phyloP scores from a whole-genome alignment of 2,329 filamentous ascomycete genomes.

The Venturiaceae sp. region DNA sequence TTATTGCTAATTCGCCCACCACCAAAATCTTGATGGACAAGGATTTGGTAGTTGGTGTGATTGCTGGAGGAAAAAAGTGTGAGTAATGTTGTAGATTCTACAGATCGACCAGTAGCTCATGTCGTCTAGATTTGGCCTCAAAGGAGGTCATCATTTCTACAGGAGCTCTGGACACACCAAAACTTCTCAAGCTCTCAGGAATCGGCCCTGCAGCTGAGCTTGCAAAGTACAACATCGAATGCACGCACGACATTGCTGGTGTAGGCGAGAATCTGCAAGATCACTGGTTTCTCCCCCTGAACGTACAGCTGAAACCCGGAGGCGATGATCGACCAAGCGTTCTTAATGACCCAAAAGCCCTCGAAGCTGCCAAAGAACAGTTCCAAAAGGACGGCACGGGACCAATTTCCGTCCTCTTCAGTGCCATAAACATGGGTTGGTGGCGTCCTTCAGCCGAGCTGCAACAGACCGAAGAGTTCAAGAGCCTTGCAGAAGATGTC shows the following conservation, averaged over 20 bases:
- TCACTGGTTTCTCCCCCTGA: constrained; percentile 40
- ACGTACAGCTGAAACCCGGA: constrained; percentile 25
- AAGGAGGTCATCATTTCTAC: constrained; percentile 30
- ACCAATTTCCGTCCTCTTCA: constrained; percentile 13
- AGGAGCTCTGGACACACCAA: constrained; percentile 29
- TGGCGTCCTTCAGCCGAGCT: constrained; percentile 33
- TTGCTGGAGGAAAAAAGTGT: constrained; percentile 24
- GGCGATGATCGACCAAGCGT: background rate
- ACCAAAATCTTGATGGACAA: constrained; percentile 37
- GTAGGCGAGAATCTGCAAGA: constrained; percentile 37
- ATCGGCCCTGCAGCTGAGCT: constrained; percentile 42
- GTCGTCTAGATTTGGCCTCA: constrained; percentile 17
- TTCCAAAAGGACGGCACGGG: constrained; percentile 7
- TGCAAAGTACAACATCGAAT: constrained; percentile 28
- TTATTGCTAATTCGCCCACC: constrained; percentile 40
- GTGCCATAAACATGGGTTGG: constrained; percentile 27
- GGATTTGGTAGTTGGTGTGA: constrained; percentile 35
- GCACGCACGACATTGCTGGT: constrained; percentile 26
- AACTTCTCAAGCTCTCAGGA: constrained; percentile 47
- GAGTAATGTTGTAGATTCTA: background rate
- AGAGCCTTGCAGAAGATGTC: constrained; percentile 33
- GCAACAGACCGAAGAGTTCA: constrained; percentile 35
- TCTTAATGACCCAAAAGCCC: background rate
- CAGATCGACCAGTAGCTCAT: background rate
- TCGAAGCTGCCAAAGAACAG: background rate